Conservation (phyloP, 208 protist species). For the Wallacemonas rigidus region DNA sequence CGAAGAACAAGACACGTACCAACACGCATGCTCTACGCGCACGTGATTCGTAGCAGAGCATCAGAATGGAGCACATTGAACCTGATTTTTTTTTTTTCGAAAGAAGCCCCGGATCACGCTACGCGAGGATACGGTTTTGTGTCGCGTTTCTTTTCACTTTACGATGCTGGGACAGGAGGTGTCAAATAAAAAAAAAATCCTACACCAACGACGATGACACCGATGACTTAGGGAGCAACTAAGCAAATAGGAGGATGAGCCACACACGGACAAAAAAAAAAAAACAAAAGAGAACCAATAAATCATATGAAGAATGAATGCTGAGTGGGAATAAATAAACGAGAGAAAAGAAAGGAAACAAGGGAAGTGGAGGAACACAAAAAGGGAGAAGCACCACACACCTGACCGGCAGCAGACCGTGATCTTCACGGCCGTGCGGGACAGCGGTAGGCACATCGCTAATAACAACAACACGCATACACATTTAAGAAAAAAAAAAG, state of each 20-base stretch:
- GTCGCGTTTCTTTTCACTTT: too few species aligned
- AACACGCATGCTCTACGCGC: neutral
- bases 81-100: too few species aligned
- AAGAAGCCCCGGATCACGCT: too few species aligned
- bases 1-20: slow-evolving; percentile 14
- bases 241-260: neutral
- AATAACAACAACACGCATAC: neutral
- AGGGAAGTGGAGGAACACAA: slow-evolving; percentile 7
- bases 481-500: neutral
- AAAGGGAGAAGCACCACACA: neutral
- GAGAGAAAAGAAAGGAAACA: slow-evolving; percentile 9
- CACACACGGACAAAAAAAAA: neutral
- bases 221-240: neutral
- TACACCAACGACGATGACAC: too few species aligned
- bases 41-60: neutral
- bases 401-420: too few species aligned
- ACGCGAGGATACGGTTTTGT: too few species aligned
- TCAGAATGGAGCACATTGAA: too few species aligned
- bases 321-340: slow-evolving; percentile 6
- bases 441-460: neutral
- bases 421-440: too few species aligned
- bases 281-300: slow-evolving; percentile 13
- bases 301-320: slow-evolving; percentile 8
- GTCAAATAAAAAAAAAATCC: too few species aligned
- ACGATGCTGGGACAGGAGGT: too few species aligned